phyloP scores from a whole-genome alignment of 352 stramenopile species.

The Globisporangium canariense region DNA sequence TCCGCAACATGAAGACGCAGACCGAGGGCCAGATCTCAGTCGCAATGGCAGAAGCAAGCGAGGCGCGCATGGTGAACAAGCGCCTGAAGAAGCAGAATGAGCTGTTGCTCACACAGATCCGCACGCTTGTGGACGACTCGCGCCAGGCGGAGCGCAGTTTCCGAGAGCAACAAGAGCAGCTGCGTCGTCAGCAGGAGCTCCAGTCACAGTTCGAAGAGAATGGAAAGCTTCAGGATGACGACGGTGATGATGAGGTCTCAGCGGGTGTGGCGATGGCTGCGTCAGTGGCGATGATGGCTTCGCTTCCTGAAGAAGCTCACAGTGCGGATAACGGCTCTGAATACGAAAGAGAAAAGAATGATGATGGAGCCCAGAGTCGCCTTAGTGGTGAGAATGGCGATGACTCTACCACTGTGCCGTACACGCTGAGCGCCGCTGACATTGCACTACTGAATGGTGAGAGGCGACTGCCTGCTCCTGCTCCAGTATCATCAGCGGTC shows the following conservation, averaged over 20 bases:
- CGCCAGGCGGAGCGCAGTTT: constrained; percentile 43
- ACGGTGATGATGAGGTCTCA: constrained; percentile 14
- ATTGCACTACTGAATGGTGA: constrained; percentile 74
- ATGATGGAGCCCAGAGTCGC: background rate
- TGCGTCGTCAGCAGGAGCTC: constrained; percentile 22
- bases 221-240: background rate
- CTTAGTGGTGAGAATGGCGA: constrained; percentile 3
- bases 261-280: constrained; percentile 6
- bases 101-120: constrained; percentile 73
- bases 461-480: background rate
- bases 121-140: constrained; percentile 64
- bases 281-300: background rate
- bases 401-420: constrained; percentile 39
- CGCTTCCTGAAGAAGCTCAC: background rate
- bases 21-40: constrained; percentile 70
- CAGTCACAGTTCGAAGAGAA: constrained; percentile 16
- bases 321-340: background rate
- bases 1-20: constrained; percentile 78
- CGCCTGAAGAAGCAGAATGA: constrained; percentile 83
- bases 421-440: constrained; percentile 65
- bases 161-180: constrained; percentile 28
- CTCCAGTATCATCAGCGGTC: background rate
- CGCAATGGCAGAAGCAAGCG: constrained; percentile 79
- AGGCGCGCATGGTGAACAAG: constrained; percentile 86
- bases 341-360: background rate